phyloP scores from a whole-genome alignment of 1,284 basidiomycete genomes.

The Exsudoporus floridanus region DNA sequence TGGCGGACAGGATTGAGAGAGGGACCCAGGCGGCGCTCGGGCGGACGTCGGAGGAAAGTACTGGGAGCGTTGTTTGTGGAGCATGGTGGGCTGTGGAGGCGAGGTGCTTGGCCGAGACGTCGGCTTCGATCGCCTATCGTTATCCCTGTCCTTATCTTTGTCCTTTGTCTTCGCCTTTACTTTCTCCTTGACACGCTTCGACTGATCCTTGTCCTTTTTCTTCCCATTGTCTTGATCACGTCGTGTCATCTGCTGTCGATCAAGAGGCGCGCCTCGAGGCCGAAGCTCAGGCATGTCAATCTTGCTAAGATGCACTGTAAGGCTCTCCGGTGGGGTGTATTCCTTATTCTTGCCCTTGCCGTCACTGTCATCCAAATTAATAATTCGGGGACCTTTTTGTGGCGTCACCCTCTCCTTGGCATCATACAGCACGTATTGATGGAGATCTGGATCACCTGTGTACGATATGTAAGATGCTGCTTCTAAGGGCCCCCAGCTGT shows the following conservation, averaged over 20 bases:
- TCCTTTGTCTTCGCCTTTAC: conserved; percentile 24
- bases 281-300: conserved; percentile 79
- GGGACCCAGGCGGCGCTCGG: not conserved
- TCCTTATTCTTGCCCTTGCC: conserved; percentile 42
- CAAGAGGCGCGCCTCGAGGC: conserved; percentile 38
- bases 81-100: not conserved
- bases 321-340: conserved; percentile 64
- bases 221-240: conserved; percentile 15
- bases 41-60: not conserved
- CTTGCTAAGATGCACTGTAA: conserved; percentile 76
- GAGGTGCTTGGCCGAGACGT: conserved; percentile 1
- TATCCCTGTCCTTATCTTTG: conserved; percentile 5
- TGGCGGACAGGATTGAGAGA: not conserved
- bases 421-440: conserved; percentile 79
- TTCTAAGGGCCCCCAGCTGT: too few relatives aligned
- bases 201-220: conserved; percentile 18
- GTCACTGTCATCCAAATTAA: conserved; percentile 59
- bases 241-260: not conserved
- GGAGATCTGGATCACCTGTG: conserved; percentile 62
- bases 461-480: not conserved
- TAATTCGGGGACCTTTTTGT: conserved; percentile 59
- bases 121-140: not conserved
- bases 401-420: conserved; percentile 31
- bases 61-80: conserved; percentile 16
- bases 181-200: conserved; percentile 16